Evolutionary conservation across 352 stramenopile genomes (phyloP).

Genomic region (Poterioochromonas sp.): DNA sequence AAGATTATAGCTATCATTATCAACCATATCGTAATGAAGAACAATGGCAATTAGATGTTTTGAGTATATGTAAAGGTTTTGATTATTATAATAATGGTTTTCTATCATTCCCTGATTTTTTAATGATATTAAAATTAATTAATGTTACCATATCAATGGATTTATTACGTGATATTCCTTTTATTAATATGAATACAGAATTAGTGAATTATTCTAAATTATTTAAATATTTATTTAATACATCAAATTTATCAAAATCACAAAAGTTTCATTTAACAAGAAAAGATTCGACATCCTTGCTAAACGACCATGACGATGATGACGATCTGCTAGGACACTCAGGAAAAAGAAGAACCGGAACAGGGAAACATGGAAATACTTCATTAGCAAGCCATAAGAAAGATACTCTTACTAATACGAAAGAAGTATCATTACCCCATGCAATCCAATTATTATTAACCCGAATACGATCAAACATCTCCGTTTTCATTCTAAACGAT

Average conservation of each 20-base stretch:
- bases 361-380: no score
- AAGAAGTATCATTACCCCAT: neutral
- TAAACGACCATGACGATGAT: neutral
- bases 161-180: neutral
- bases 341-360: neutral
- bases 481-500: neutral
- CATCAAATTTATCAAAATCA: neutral
- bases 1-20: neutral
- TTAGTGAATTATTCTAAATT: neutral
- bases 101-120: neutral
- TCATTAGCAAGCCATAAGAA: no score
- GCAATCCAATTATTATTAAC: neutral
- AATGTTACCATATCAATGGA: constrained; percentile 17
- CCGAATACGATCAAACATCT: neutral
- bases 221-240: neutral
- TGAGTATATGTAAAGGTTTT: neutral
- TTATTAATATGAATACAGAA: neutral
- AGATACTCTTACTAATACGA: neutral
- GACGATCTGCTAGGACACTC: neutral
- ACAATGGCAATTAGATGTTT: neutral
- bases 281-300: neutral
- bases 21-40: neutral
- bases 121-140: neutral
- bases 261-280: neutral
- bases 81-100: constrained; percentile 3